These are phyloP conservation scores for Heterobasidion parviporum DNA, from an alignment of 1,284 basidiomycete genomes.

Conservation along the genomic window DNA sequence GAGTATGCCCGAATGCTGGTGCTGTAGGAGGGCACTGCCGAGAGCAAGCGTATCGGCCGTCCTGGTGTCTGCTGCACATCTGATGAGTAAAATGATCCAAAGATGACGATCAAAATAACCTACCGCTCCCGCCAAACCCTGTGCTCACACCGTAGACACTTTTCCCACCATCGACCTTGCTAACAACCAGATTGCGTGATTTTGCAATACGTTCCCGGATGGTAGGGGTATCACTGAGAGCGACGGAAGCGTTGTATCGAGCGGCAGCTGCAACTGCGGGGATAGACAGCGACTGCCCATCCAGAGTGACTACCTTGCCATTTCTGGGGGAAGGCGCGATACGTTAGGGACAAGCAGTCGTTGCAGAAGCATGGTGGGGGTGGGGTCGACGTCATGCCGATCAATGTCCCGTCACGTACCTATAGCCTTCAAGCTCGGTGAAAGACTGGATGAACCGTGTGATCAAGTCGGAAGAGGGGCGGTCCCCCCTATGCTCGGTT, in stretches of 20 bases:
- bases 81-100: slow-evolving; percentile 18
- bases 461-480: slow-evolving; percentile 16
- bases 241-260: slow-evolving; percentile 47
- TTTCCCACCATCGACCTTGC: slow-evolving; percentile 58
- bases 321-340: slow-evolving; percentile 27
- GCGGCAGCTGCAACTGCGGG: slow-evolving; percentile 68
- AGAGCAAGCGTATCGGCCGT: slow-evolving; percentile 62
- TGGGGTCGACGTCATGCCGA: not conserved
- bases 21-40: slow-evolving; percentile 72
- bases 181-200: slow-evolving; percentile 53
- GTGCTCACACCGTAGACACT: slow-evolving; percentile 80
- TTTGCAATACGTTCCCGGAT: slow-evolving; percentile 44
- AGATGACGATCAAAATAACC: slow-evolving; percentile 13
- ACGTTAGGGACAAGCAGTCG: slow-evolving; percentile 10
- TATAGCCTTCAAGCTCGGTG: slow-evolving; percentile 46
- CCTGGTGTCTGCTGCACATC: slow-evolving; percentile 49
- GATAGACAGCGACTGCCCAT: slow-evolving; percentile 66
- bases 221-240: slow-evolving; percentile 40
- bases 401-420: slow-evolving; percentile 26
- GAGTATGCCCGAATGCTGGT: slow-evolving; percentile 67
- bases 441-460: slow-evolving; percentile 39
- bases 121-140: slow-evolving; percentile 74
- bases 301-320: slow-evolving; percentile 53
- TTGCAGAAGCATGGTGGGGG: not conserved
- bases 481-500: slow-evolving; percentile 1